Evolutionary conservation across 139 green algal species (phyloP).

Genomic region (Chlorella sp.): DNA sequence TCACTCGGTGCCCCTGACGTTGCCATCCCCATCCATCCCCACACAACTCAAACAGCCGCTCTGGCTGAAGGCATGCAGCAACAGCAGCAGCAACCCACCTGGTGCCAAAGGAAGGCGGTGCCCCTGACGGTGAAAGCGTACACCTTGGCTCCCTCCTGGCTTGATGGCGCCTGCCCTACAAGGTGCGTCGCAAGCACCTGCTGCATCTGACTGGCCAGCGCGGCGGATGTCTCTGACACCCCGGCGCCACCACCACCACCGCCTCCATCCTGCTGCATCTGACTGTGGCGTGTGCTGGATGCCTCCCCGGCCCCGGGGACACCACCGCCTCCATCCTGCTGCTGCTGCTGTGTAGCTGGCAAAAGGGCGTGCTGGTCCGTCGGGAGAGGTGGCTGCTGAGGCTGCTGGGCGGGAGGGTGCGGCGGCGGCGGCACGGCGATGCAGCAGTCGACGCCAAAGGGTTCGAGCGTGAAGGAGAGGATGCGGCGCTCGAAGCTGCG

Average conservation of each 20-base stretch:
- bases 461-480: conserved; percentile 38
- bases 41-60: no score
- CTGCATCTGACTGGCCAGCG: not conserved
- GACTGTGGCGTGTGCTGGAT: not conserved
- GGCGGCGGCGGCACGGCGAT: not conserved
- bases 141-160: conserved; percentile 16
- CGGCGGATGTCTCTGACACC: no score
- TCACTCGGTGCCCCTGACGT: no score
- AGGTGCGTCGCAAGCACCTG: not conserved
- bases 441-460: conserved; percentile 5
- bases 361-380: not conserved
- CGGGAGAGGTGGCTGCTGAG: not conserved
- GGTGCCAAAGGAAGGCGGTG: conserved; percentile 86
- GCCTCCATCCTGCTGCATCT: no score
- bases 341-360: not conserved
- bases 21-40: no score
- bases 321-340: not conserved
- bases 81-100: conserved; percentile 47
- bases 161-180: not conserved
- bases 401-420: not conserved
- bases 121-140: conserved; percentile 52
- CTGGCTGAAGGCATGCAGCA: no score
- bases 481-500: conserved; percentile 58
- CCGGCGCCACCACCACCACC: no score
- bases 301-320: no score